Evolutionary conservation across 2,329 filamentous ascomycete species (phyloP).

Genomic region (Ceratocystis lukuohia): DNA sequence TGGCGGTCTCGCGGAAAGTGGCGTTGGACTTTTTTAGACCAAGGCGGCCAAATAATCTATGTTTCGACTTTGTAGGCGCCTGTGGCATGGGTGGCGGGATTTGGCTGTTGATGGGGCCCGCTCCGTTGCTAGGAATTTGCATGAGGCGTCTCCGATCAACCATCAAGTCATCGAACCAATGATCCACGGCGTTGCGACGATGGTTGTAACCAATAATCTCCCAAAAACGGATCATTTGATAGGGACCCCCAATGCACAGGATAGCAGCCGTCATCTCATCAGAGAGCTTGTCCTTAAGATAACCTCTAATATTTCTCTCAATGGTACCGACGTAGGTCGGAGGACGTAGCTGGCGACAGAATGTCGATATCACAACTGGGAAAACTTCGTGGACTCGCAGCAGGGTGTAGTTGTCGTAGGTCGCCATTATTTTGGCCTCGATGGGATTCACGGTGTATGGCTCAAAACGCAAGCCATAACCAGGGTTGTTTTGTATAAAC

Average conservation of each 20-base stretch:
- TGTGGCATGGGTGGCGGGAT: conserved; percentile 24
- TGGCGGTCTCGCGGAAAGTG: conserved; percentile 10
- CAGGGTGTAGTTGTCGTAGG: conserved; percentile 51
- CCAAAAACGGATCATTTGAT: conserved; percentile 51
- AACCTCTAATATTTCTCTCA: conserved; percentile 49
- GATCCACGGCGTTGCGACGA: conserved; percentile 44
- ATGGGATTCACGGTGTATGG: conserved; percentile 51
- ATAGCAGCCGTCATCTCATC: conserved; percentile 51
- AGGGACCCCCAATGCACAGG: conserved; percentile 45
- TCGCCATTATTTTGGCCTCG: conserved; percentile 46
- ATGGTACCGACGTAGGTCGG: conserved; percentile 51
- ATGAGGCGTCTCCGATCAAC: conserved; percentile 27
- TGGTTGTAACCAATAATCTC: conserved; percentile 53
- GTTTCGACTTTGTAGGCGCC: conserved; percentile 35
- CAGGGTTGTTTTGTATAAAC: conserved; percentile 39
- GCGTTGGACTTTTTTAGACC: conserved; percentile 44
- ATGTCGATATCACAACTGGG: conserved; percentile 50
- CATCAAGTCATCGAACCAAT: conserved; percentile 42
- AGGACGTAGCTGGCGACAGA: conserved; percentile 47
- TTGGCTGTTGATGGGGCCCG: conserved; percentile 22
- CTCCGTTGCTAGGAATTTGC: conserved; percentile 1
- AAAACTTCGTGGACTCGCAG: conserved; percentile 52
- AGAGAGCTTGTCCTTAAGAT: conserved; percentile 47
- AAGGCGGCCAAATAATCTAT: conserved; percentile 38
- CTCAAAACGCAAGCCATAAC: conserved; percentile 37